A percentile compares a stretch with the other conserved stretches of the same genome.
Conservation (phyloP, 73 alveolate genomes). For the Symbiodinium natans region DNA sequence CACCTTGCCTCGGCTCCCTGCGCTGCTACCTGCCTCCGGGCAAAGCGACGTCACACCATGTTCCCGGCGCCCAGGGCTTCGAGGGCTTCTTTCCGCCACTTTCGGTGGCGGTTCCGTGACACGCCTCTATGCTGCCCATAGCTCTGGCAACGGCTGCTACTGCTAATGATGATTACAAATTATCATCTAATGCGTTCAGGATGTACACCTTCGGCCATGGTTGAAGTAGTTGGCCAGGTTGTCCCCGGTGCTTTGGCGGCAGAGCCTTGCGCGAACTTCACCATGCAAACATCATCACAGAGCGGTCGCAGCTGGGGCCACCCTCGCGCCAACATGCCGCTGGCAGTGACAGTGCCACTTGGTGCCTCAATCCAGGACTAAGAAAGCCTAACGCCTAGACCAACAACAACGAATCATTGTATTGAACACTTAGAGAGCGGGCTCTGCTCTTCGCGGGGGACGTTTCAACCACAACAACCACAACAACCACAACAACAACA, state of each 20-base stretch:
- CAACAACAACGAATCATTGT: too few relatives aligned
- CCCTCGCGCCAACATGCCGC: background rate
- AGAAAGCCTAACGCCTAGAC: too few relatives aligned
- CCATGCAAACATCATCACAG: too few relatives aligned
- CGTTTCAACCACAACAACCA: too few relatives aligned
- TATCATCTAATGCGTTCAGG: too few relatives aligned
- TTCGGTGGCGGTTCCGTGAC: background rate
- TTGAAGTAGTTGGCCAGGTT: background rate
- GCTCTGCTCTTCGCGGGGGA: too few relatives aligned
- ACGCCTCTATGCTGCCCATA: background rate
- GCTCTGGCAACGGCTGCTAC: too few relatives aligned
- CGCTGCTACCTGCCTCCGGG: background rate
- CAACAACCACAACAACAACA: too few relatives aligned
- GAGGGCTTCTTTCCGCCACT: background rate
- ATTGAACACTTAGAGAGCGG: too few relatives aligned
- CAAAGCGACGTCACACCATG: background rate
- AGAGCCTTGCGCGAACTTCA: too few relatives aligned
- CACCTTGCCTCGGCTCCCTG: background rate
- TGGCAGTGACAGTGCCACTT: background rate
- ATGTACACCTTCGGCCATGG: background rate
- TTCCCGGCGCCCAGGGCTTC: background rate
- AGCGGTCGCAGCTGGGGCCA: background rate
- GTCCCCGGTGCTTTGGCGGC: slow-evolving; percentile 5
- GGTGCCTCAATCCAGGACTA: background rate
- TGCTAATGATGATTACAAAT: too few relatives aligned